Evolutionary conservation across 2,329 filamentous ascomycete genomes (phyloP).

Genomic region (Aspergillus latus): DNA sequence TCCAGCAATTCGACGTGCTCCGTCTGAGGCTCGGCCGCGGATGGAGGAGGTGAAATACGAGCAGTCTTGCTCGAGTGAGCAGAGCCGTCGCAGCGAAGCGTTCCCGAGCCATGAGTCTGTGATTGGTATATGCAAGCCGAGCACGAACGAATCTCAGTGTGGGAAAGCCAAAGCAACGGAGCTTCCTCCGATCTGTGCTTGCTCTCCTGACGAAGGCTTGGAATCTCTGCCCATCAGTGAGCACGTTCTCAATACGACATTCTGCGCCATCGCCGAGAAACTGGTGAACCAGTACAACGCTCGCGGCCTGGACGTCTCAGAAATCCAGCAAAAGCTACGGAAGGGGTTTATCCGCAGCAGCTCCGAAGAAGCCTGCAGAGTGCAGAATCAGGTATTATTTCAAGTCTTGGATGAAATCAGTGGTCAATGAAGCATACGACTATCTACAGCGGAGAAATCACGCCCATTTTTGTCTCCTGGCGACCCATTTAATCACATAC

Average conservation of each 20-base stretch:
- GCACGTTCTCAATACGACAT: constrained; percentile 35
- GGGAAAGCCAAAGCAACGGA: neutral
- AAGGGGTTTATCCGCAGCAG: constrained; percentile 34
- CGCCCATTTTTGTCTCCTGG: constrained; percentile 29
- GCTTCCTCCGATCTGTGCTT: constrained; percentile 27
- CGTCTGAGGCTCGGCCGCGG: neutral
- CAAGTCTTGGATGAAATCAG: constrained; percentile 42
- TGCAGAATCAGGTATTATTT: constrained; percentile 46
- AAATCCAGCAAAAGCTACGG: constrained; percentile 37
- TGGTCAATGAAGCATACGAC: constrained; percentile 19
- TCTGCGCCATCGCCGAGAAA: constrained; percentile 41
- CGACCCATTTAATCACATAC: constrained; percentile 60
- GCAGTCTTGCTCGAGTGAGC: neutral
- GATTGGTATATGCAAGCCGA: neutral
- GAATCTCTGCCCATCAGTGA: constrained; percentile 24
- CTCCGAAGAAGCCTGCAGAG: constrained; percentile 35
- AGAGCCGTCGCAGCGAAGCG: neutral
- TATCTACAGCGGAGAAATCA: neutral
- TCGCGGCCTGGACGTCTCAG: constrained; percentile 34
- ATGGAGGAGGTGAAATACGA: neutral
- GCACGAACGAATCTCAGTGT: neutral
- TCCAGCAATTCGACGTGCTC: constrained; percentile 28
- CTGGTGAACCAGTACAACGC: constrained; percentile 41
- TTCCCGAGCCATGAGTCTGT: neutral
- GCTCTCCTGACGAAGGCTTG: constrained; percentile 18